Evolutionary conservation across 129 eudicot genomes (phyloP).

Genomic region (Kitagawia praeruptora): DNA sequence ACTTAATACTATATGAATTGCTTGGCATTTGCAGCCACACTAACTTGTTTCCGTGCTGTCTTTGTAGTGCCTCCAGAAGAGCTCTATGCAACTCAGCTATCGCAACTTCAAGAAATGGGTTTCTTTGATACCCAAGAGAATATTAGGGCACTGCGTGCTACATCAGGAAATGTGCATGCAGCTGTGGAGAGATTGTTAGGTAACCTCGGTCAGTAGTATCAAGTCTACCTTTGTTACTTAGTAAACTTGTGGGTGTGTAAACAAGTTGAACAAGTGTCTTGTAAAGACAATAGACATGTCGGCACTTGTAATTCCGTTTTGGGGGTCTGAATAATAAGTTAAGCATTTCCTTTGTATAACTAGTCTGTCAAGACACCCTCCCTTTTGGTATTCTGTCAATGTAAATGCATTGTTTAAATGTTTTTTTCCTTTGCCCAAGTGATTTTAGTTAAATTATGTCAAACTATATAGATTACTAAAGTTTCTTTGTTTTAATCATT

Average conservation of each 20-base stretch:
- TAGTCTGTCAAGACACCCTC: not conserved
- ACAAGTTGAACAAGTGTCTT: conserved; percentile 16
- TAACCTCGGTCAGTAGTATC: conserved; percentile 51
- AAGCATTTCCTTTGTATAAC: not conserved
- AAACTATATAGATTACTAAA: not conserved
- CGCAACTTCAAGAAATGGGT: conserved; percentile 95
- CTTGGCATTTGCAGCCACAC: not conserved
- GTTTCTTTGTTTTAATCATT: not conserved
- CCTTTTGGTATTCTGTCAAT: not conserved
- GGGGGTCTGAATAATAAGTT: conserved; percentile 17
- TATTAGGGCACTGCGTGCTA: conserved; percentile 70
- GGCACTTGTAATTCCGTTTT: conserved; percentile 12
- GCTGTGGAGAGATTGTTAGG: conserved; percentile 94
- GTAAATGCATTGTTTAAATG: conserved; percentile 8
- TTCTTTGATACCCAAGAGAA: conserved; percentile 87
- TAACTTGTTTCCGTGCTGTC: not conserved
- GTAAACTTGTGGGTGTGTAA: conserved; percentile 23
- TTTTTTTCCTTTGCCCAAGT: not conserved
- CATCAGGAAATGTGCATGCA: conserved; percentile 90
- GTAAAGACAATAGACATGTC: conserved; percentile 13
- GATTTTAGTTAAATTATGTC: not conserved
- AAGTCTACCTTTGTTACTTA: conserved; percentile 7
- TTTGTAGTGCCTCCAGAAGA: conserved; percentile 83
- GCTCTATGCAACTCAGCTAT: conserved; percentile 77
- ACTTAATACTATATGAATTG: not conserved